Percentiles rank a stretch among this genome's conserved stretches.
These are phyloP conservation scores for Poa annua DNA, from an alignment of 176 grass and related monocot genomes.

Conservation along the genomic window DNA sequence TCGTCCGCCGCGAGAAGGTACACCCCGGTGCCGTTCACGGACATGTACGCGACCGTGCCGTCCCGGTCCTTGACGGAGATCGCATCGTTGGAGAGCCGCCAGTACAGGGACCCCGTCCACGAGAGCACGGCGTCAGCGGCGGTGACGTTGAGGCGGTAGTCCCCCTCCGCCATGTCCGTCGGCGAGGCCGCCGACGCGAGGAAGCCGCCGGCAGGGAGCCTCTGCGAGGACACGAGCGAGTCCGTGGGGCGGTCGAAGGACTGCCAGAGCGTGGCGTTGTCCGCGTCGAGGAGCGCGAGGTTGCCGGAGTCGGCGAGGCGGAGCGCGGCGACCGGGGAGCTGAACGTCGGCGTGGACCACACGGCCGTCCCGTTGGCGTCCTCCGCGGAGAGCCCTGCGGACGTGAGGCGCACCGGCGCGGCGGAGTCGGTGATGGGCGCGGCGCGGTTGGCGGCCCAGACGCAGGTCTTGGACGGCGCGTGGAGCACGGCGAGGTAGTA, in stretches of 20 bases:
- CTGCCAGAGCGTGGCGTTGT: constrained; percentile 70
- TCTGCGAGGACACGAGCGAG: constrained; percentile 61
- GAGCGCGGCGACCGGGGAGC: constrained; percentile 36
- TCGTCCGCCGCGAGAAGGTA: constrained; percentile 56
- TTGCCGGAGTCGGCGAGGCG: constrained; percentile 56
- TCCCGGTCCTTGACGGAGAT: constrained; percentile 54
- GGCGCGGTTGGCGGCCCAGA: constrained; percentile 67
- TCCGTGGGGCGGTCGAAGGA: constrained; percentile 65
- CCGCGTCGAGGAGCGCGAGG: constrained; percentile 53
- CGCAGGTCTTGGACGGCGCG: constrained; percentile 49
- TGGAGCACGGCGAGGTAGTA: constrained; percentile 67
- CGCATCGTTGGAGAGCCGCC: constrained; percentile 54
- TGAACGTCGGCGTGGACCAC: constrained; percentile 60
- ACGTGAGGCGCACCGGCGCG: constrained; percentile 46
- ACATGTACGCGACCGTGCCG: constrained; percentile 46
- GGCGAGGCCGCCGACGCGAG: constrained; percentile 51
- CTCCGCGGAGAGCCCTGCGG: constrained; percentile 26
- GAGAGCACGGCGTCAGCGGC: constrained; percentile 41
- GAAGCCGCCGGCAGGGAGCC: constrained; percentile 33
- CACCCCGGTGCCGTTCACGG: constrained; percentile 56
- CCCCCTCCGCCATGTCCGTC: constrained; percentile 47
- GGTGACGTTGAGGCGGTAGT: constrained; percentile 56
- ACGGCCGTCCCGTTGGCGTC: constrained; percentile 48
- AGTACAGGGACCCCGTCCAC: constrained; percentile 62
- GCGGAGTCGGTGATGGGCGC: constrained; percentile 57